Conservation (phyloP, 2,329 filamentous ascomycete genomes). For the Venturia asperata region DNA sequence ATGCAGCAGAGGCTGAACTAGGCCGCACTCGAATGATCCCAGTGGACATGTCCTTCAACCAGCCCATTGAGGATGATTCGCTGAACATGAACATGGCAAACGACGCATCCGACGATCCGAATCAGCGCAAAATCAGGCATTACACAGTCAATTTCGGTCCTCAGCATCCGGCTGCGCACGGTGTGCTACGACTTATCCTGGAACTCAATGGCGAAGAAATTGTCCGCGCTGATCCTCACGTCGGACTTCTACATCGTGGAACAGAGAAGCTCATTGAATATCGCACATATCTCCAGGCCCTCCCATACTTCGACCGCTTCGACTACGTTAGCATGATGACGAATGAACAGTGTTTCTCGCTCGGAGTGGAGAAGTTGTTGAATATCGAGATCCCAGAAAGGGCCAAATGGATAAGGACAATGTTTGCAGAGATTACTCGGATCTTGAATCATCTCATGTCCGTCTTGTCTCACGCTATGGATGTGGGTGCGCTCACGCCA, state of each 20-base stretch:
- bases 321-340: conserved; percentile 99
- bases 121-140: conserved; percentile 83
- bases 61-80: conserved; percentile 41
- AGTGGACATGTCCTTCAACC: conserved; percentile 57
- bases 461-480: conserved; percentile 94
- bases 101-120: conserved; percentile 39
- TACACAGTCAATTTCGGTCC: conserved; percentile 99
- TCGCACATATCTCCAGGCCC: conserved; percentile 96
- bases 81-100: conserved; percentile 39
- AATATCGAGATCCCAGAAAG: conserved; percentile 93
- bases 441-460: conserved; percentile 98
- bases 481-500: conserved; percentile 93
- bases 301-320: conserved; percentile 97
- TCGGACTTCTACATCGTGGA: conserved; percentile 89
- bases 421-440: conserved; percentile 94
- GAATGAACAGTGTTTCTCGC: conserved; percentile 94
- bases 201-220: conserved; percentile 98
- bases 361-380: conserved; percentile 95
- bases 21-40: conserved; percentile 55
- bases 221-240: conserved; percentile 90
- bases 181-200: conserved; percentile 93
- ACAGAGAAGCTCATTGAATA: conserved; percentile 99
- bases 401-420: conserved; percentile 91
- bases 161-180: conserved; percentile 96
- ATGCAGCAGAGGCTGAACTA: conserved; percentile 52